phyloP scores from a whole-genome alignment of 2,329 filamentous ascomycete species.

The Metarhizium album region DNA sequence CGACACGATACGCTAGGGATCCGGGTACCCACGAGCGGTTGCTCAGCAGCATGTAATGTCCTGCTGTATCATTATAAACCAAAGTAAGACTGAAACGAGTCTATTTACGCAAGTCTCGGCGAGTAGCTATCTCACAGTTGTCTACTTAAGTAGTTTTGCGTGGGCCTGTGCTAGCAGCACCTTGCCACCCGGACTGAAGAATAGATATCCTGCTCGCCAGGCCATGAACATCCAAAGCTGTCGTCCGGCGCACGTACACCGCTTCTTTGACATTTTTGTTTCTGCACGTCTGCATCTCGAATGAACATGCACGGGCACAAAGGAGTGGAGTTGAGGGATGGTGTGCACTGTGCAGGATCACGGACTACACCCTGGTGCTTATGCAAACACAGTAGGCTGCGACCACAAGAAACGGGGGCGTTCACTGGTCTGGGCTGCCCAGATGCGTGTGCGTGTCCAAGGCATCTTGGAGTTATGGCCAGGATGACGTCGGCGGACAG shows the following conservation, averaged over 20 bases:
- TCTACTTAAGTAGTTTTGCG: background rate
- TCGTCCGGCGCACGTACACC: conserved; percentile 1
- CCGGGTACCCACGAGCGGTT: background rate
- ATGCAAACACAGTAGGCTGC: background rate
- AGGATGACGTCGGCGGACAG: background rate
- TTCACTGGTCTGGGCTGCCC: background rate
- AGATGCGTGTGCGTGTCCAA: background rate
- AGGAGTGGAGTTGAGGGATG: background rate
- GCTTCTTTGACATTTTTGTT: background rate
- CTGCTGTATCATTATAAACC: background rate
- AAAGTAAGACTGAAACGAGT: background rate
- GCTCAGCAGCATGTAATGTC: background rate
- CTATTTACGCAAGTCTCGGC: background rate
- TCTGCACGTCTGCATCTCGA: background rate
- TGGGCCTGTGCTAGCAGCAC: background rate
- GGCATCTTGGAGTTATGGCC: background rate
- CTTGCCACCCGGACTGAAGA: background rate
- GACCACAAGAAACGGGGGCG: background rate
- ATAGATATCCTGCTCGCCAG: background rate
- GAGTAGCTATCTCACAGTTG: background rate
- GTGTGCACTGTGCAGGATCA: conserved; percentile 4
- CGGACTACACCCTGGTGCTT: background rate
- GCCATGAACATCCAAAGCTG: background rate
- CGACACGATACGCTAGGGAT: background rate
- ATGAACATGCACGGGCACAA: background rate